phyloP scores from a whole-genome alignment of 371 early-diverging fungal species.

The Lichtheimia ornata region DNA sequence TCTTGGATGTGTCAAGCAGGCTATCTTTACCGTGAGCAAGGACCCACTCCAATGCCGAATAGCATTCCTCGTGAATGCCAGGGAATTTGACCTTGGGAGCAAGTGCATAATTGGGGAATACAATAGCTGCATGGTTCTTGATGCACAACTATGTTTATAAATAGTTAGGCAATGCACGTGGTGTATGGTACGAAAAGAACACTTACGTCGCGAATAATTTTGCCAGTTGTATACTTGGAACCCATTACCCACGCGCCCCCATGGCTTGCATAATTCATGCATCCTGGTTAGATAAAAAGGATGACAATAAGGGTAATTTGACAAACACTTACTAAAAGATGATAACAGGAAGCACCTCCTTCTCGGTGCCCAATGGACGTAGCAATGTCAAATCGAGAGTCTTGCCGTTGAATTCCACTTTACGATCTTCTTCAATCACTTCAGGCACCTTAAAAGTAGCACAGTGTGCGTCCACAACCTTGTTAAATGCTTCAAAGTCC shows the following conservation, averaged over 20 bases:
- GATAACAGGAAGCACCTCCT: conserved; percentile 18
- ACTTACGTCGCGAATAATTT: conserved; percentile 19
- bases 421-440: conserved; percentile 5
- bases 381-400: conserved; percentile 3
- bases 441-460: conserved; percentile 1
- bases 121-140: conserved; percentile 14
- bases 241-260: conserved; percentile 27
- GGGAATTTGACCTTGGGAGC: conserved; percentile 34
- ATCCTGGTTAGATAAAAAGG: neutral
- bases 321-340: conserved; percentile 18
- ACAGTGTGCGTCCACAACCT: neutral
- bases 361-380: conserved; percentile 19
- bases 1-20: conserved; percentile 10
- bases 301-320: neutral
- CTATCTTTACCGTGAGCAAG: conserved; percentile 9
- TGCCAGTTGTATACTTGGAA: conserved; percentile 15
- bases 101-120: conserved; percentile 25
- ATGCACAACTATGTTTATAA: conserved; percentile 1
- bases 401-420: neutral
- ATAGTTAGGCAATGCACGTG: neutral
- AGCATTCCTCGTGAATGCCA: conserved; percentile 24
- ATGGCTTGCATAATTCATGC: conserved; percentile 19
- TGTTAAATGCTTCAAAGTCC: conserved; percentile 2
- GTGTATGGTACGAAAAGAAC: neutral
- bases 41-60: conserved; percentile 22